A percentile compares a stretch with the other conserved stretches of the same genome.
Evolutionary conservation across 164 flowering plant genomes (phyloP).

Genomic region (Annona cherimola): DNA sequence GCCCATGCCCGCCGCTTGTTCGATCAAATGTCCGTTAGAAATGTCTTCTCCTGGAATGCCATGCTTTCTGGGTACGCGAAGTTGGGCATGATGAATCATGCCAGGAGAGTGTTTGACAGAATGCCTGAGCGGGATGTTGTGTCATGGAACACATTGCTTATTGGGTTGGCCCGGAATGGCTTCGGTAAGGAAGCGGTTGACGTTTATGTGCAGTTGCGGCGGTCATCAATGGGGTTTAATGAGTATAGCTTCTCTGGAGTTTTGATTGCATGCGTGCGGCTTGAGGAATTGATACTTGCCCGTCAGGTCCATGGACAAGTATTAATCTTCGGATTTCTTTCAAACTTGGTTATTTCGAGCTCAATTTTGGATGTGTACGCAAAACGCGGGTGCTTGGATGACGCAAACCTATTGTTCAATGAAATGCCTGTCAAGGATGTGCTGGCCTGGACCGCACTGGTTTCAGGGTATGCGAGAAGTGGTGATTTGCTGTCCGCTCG

Average conservation of each 20-base stretch:
- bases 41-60: slow-evolving; percentile 63
- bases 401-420: slow-evolving; percentile 54
- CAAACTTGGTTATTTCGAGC: slow-evolving; percentile 53
- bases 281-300: slow-evolving; percentile 35
- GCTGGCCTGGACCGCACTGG: slow-evolving; percentile 61
- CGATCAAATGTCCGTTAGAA: slow-evolving; percentile 58
- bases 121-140: slow-evolving; percentile 70
- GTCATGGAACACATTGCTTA: slow-evolving; percentile 73
- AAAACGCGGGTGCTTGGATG: slow-evolving; percentile 44
- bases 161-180: slow-evolving; percentile 49
- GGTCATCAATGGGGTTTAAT: slow-evolving; percentile 36
- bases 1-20: slow-evolving; percentile 50
- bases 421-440: slow-evolving; percentile 51
- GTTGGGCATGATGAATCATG: slow-evolving; percentile 39
- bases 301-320: slow-evolving; percentile 66
- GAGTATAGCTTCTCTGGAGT: slow-evolving; percentile 66
- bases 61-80: slow-evolving; percentile 70
- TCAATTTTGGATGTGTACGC: slow-evolving; percentile 65
- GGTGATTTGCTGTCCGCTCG: slow-evolving; percentile 58
- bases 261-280: slow-evolving; percentile 54
- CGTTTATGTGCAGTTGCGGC: slow-evolving; percentile 43
- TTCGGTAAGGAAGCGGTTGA: slow-evolving; percentile 34
- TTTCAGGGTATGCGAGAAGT: slow-evolving; percentile 62
- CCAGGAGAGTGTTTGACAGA: slow-evolving; percentile 46
- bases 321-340: slow-evolving; percentile 44